These are phyloP conservation scores for Trichoderma sp. DNA, from an alignment of 2,329 filamentous ascomycete genomes.

Conservation along the genomic window DNA sequence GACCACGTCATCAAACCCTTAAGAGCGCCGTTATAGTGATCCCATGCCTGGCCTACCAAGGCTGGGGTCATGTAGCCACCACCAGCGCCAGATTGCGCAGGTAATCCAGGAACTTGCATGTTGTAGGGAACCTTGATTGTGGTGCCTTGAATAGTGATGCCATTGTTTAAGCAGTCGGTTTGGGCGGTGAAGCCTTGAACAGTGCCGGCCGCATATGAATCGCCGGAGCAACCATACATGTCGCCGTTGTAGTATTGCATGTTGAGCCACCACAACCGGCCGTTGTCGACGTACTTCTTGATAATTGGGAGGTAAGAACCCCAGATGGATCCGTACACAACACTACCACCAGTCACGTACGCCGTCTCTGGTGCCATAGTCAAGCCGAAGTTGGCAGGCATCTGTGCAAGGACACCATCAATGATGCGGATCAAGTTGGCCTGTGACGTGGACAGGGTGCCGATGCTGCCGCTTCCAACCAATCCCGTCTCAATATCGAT, in stretches of 20 bases:
- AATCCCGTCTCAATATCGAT: slow-evolving; percentile 40
- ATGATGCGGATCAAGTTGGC: slow-evolving; percentile 40
- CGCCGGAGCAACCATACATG: slow-evolving; percentile 39
- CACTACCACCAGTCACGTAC: slow-evolving; percentile 38
- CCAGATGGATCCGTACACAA: slow-evolving; percentile 39
- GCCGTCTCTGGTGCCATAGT: slow-evolving; percentile 48
- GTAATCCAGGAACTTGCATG: slow-evolving; percentile 40
- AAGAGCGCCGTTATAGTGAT: slow-evolving; percentile 35
- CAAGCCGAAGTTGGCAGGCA: slow-evolving; percentile 61
- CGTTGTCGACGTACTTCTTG: slow-evolving; percentile 40
- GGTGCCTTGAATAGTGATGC: slow-evolving; percentile 34
- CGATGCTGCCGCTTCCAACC: slow-evolving; percentile 34
- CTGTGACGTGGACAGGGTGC: slow-evolving; percentile 35
- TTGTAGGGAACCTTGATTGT: slow-evolving; percentile 37
- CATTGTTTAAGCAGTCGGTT: slow-evolving; percentile 39
- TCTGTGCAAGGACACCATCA: slow-evolving; percentile 41
- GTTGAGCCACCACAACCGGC: slow-evolving; percentile 40
- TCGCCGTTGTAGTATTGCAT: slow-evolving; percentile 43
- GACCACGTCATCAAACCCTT: slow-evolving; percentile 43
- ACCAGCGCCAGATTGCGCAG: slow-evolving; percentile 37
- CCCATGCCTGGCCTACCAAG: slow-evolving; percentile 34
- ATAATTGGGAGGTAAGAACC: slow-evolving; percentile 40
- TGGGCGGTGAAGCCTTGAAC: slow-evolving; percentile 38
- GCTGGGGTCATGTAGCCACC: slow-evolving; percentile 36
- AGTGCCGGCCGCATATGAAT: slow-evolving; percentile 36